These are phyloP conservation scores for Platanthera zijinensis DNA, from an alignment of 106 monocot species.

Conservation along the genomic window DNA sequence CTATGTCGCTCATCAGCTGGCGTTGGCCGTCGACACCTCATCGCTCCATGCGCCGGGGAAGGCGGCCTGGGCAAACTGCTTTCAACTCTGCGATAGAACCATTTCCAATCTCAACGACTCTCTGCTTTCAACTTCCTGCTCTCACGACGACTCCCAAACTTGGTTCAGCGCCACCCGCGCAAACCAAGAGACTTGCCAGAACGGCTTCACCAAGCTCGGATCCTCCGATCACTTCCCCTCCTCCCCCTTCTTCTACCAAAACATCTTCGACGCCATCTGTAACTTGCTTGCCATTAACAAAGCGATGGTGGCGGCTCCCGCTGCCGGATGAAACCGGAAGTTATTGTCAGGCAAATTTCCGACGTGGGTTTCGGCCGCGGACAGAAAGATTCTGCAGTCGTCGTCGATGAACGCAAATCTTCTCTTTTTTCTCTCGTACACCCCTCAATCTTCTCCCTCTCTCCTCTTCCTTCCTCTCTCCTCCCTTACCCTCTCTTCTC, in stretches of 20 bases:
- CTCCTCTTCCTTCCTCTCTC: too few relatives aligned
- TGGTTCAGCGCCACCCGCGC: constrained; percentile 23
- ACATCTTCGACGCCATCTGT: constrained; percentile 10
- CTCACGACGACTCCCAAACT: constrained; percentile 15
- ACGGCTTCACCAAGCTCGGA: constrained; percentile 13
- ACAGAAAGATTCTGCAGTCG: constrained; percentile 15
- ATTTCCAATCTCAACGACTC: constrained; percentile 10
- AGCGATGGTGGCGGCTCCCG: constrained; percentile 8
- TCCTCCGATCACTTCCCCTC: neutral
- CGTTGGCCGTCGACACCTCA: neutral
- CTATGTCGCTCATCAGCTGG: neutral
- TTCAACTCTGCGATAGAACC: constrained; percentile 17
- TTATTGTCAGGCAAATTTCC: constrained; percentile 1
- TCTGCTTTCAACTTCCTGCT: neutral
- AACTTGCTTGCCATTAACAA: constrained; percentile 18
- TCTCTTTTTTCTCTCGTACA: too few relatives aligned
- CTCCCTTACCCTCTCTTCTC: too few relatives aligned
- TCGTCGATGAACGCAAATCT: constrained; percentile 7
- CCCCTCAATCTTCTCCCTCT: too few relatives aligned
- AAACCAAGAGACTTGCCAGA: constrained; percentile 16
- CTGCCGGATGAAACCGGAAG: neutral
- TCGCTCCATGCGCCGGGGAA: neutral
- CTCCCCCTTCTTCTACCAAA: constrained; percentile 11
- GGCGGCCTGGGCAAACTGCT: constrained; percentile 14
- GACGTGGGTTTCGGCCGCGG: constrained; percentile 5